Percentiles rank a stretch among this genome's conserved stretches.
phyloP scores from a whole-genome alignment of 208 protist species.

The Wallacemonas collosoma region DNA sequence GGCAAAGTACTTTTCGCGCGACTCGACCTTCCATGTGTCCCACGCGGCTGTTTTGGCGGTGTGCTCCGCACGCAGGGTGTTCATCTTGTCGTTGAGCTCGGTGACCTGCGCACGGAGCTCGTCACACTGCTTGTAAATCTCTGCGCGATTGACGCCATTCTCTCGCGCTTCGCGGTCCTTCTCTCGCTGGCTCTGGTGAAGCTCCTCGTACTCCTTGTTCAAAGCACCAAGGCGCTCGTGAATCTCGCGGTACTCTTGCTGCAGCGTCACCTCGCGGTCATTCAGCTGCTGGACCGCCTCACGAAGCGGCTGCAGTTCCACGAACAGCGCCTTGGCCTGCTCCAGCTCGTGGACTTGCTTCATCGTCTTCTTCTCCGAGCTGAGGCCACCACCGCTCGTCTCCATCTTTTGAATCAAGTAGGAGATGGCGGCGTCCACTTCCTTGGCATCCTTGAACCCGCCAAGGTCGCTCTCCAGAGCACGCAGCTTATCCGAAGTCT shows the following conservation, averaged over 20 bases:
- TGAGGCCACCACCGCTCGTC: conserved; percentile 66
- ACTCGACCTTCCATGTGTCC: conserved; percentile 70
- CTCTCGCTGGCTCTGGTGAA: conserved; percentile 45
- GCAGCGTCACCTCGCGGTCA: conserved; percentile 64
- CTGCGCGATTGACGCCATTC: conserved; percentile 33
- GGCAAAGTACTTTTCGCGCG: conserved; percentile 57
- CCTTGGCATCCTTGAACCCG: conserved; percentile 58
- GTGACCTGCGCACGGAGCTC: conserved; percentile 40
- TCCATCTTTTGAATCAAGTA: conserved; percentile 82
- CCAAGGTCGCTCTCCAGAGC: conserved; percentile 55
- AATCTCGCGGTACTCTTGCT: conserved; percentile 77
- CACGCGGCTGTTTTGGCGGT: conserved; percentile 42
- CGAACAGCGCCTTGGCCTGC: conserved; percentile 67
- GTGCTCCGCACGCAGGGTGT: conserved; percentile 41
- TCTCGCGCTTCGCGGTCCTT: conserved; percentile 56
- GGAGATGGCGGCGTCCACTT: conserved; percentile 74
- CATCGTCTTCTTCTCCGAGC: conserved; percentile 54
- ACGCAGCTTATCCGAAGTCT: conserved; percentile 53
- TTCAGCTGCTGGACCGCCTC: conserved; percentile 67
- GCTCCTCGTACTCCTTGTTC: conserved; percentile 61
- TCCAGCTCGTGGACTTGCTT: conserved; percentile 61
- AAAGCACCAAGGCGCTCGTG: conserved; percentile 73
- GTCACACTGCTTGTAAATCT: conserved; percentile 64
- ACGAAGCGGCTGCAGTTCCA: conserved; percentile 60
- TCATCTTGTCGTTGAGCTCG: conserved; percentile 57